Evolutionary conservation across 768 basidiomycete genomes (phyloP), one percentile per base, ranked within the genome.

Genomic region (Kondoa malvinella): DNA sequence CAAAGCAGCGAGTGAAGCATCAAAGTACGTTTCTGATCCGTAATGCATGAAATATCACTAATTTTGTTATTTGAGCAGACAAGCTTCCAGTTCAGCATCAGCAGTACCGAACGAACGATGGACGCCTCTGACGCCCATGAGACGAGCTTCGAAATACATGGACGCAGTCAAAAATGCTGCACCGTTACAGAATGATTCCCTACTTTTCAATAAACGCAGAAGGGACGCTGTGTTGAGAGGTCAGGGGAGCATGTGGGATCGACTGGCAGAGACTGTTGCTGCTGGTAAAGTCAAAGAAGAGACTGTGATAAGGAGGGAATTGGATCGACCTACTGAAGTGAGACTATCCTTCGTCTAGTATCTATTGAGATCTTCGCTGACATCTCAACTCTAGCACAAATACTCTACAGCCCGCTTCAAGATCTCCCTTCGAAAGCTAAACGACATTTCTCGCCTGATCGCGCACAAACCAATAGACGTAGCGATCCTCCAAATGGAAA

Each of bases 401-500:
- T 91, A 89, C 77, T 89, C 88, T 26, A 96, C 92, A 0, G 85
- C 87, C 21, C 85, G 84, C 76, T 94, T 95, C 81, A 92, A 92
- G 78, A 89, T 92, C 57, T 94, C 91, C 1, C 76, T 75, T 2
- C 84, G 92, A 67, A 99, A 96, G 77, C 81, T 99, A 67, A 92
- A 94, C 77, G 83, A 85, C 80, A 81, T 99, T 56, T 87, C 77
- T 8, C 82, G 84, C 32, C 89, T 95, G 76, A 87, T 99, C 71
- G 82, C 88, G 1, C 87, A 89, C 25, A 87, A 90, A 73, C 92
- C 92, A 21, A 86, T 96, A 69, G 92, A 96, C 78, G 84, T 86
- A 72, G 94, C 94, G 34, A 94, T 99, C 75, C 80, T 96, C 67
- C 94, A 99, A 74, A 92, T 97, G 89, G 83, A 87, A 76, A 96